Conservation (phyloP, 192 early-diverging fungal species). For the Backusella mclennaniae region DNA sequence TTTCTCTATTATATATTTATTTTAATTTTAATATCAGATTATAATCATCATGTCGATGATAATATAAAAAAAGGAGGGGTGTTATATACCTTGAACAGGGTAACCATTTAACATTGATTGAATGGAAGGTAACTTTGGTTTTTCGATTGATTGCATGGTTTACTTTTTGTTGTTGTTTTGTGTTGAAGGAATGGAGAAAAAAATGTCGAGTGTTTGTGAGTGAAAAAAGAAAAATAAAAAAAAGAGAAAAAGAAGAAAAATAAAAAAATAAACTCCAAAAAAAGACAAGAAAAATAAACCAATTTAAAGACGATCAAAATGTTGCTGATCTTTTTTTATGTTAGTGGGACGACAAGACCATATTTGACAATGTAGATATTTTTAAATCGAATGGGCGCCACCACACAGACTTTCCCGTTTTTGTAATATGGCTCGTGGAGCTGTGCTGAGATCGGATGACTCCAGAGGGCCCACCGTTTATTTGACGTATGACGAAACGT, state of each 20-base stretch:
- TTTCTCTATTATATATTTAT: not conserved
- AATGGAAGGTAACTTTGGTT: slow-evolving; percentile 53
- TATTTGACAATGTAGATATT: slow-evolving; percentile 14
- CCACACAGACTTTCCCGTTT: slow-evolving; percentile 11
- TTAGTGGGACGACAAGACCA: slow-evolving; percentile 1
- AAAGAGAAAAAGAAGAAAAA: not conserved
- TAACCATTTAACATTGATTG: slow-evolving; percentile 54
- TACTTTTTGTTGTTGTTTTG: slow-evolving; percentile 1
- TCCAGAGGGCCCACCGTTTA: not conserved
- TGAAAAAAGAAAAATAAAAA: slow-evolving; percentile 10
- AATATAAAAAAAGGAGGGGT: not conserved
- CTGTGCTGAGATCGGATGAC: slow-evolving; percentile 6
- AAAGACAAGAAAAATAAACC: slow-evolving; percentile 1
- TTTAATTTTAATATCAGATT: not conserved
- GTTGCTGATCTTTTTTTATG: not conserved
- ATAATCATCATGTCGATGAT: not conserved
- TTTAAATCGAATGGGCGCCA: slow-evolving; percentile 20
- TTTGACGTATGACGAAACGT: not conserved
- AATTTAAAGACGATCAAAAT: slow-evolving; percentile 19
- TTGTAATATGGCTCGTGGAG: slow-evolving; percentile 9
- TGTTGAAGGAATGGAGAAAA: slow-evolving; percentile 13
- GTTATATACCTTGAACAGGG: not conserved
- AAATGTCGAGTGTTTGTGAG: not conserved
- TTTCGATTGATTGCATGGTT: slow-evolving; percentile 76
- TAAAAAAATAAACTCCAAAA: not conserved